These are phyloP conservation scores for Bombardia bombarda DNA, from an alignment of 495 filamentous ascomycete genomes.

Conservation along the genomic window DNA sequence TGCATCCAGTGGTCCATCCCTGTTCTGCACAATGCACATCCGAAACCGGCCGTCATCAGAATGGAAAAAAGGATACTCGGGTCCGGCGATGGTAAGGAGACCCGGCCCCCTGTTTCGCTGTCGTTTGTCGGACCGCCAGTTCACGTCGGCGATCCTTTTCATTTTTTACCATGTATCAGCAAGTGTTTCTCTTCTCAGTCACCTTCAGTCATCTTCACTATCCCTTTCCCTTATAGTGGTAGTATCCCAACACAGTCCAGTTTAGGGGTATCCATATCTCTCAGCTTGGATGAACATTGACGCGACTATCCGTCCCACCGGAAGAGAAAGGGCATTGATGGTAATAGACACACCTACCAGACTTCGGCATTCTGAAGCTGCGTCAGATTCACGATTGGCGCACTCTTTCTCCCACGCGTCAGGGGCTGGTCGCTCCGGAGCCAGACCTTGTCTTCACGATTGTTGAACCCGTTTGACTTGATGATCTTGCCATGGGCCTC, in stretches of 20 bases:
- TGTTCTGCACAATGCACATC: constrained; percentile 2
- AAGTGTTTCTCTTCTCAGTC: background rate
- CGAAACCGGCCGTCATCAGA: background rate
- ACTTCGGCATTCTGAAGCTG: constrained; percentile 3
- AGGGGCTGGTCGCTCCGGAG: constrained; percentile 10
- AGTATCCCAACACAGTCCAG: background rate
- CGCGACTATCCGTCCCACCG: background rate
- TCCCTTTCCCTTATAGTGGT: no score
- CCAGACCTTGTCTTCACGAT: constrained; percentile 10
- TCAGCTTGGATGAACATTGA: background rate
- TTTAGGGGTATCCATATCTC: background rate
- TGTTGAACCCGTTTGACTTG: background rate
- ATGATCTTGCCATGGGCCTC: constrained; percentile 7
- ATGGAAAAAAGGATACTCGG: background rate
- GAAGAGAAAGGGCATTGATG: background rate
- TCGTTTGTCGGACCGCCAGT: background rate
- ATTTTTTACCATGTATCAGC: background rate
- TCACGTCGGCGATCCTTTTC: background rate
- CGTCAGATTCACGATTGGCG: constrained; percentile 9
- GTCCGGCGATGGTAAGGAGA: constrained; percentile 5
- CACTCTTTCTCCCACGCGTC: background rate
- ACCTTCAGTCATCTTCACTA: background rate
- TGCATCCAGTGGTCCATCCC: no score
- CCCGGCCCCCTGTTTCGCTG: background rate
- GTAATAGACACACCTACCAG: background rate